Evolutionary conservation across 2,329 filamentous ascomycete genomes (phyloP).

Genomic region (Claviceps sp.): DNA sequence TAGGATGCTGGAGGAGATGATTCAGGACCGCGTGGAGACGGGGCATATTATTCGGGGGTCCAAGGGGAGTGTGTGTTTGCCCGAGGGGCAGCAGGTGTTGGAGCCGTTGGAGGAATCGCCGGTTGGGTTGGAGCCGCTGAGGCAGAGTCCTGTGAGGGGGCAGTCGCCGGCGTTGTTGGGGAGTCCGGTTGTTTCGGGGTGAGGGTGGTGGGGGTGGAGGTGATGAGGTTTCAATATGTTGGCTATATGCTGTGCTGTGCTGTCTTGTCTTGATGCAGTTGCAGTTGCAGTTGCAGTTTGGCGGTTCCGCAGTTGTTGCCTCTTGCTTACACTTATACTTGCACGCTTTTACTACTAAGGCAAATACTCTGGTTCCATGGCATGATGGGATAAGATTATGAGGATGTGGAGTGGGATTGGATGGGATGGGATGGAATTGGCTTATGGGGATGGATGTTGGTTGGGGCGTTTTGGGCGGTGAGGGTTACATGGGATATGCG

Average conservation of each 20-base stretch:
- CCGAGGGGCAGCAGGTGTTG: slow-evolving; percentile 30
- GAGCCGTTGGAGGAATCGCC: slow-evolving; percentile 21
- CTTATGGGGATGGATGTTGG: no score
- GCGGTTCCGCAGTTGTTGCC: no score
- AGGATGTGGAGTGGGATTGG: no score
- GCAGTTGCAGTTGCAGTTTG: no score
- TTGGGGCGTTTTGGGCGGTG: slow-evolving; percentile 3
- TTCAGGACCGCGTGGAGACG: slow-evolving; percentile 70
- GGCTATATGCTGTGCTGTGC: no score
- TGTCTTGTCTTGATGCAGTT: no score
- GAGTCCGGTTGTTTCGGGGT: not conserved
- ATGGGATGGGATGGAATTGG: no score
- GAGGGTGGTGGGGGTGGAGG: not conserved
- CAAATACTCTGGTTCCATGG: no score
- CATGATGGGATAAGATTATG: no score
- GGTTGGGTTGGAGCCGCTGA: slow-evolving; percentile 25
- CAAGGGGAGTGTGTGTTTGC: slow-evolving; percentile 53
- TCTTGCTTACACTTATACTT: no score
- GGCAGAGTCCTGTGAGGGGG: slow-evolving; percentile 21
- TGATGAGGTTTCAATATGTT: no score
- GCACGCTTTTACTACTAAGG: no score
- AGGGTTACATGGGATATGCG: slow-evolving; percentile 4
- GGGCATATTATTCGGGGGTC: slow-evolving; percentile 56
- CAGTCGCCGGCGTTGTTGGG: slow-evolving; percentile 10
- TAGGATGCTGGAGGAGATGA: slow-evolving; percentile 90